Percentiles rank a stretch among this genome's conserved stretches.
These are phyloP conservation scores for Pleurotus eryngii DNA, from an alignment of 768 basidiomycete genomes.

Conservation along the genomic window DNA sequence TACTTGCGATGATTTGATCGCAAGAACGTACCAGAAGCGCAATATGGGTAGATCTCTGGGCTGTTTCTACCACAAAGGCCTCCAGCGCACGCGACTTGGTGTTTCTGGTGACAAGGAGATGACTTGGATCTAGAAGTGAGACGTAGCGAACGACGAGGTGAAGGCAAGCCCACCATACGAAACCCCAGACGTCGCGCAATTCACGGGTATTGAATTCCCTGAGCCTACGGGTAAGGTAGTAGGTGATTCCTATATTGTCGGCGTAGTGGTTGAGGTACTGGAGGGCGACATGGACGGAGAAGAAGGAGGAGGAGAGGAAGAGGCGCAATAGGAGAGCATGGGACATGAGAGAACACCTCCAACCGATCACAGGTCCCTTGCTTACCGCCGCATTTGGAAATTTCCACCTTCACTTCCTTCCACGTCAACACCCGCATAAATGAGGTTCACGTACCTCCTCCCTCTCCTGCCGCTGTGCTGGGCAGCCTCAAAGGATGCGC, in stretches of 20 bases:
- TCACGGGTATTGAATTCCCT: slow-evolving; percentile 64
- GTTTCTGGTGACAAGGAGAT: slow-evolving; percentile 90
- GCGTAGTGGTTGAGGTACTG: slow-evolving; percentile 79
- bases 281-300: slow-evolving; percentile 91
- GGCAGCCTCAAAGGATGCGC: slow-evolving; percentile 25
- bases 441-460: slow-evolving; percentile 18
- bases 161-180: slow-evolving; percentile 62
- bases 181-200: slow-evolving; percentile 84
- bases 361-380: not conserved
- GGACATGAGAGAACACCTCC: slow-evolving; percentile 39
- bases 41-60: slow-evolving; percentile 89
- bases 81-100: slow-evolving; percentile 91
- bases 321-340: slow-evolving; percentile 89
- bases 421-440: slow-evolving; percentile 24
- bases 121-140: slow-evolving; percentile 45
- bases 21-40: slow-evolving; percentile 81
- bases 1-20: slow-evolving; percentile 6
- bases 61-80: slow-evolving; percentile 86
- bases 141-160: slow-evolving; percentile 12
- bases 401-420: slow-evolving; percentile 9
- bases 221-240: slow-evolving; percentile 80
- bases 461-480: slow-evolving; percentile 26
- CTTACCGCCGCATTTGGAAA: slow-evolving; percentile 5
- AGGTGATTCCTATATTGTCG: slow-evolving; percentile 89
- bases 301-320: slow-evolving; percentile 89